Percentiles rank a stretch among this genome's conserved stretches.
Conservation (phyloP, 176 grass and related monocot species). For the Neostapfia colusana region DNA sequence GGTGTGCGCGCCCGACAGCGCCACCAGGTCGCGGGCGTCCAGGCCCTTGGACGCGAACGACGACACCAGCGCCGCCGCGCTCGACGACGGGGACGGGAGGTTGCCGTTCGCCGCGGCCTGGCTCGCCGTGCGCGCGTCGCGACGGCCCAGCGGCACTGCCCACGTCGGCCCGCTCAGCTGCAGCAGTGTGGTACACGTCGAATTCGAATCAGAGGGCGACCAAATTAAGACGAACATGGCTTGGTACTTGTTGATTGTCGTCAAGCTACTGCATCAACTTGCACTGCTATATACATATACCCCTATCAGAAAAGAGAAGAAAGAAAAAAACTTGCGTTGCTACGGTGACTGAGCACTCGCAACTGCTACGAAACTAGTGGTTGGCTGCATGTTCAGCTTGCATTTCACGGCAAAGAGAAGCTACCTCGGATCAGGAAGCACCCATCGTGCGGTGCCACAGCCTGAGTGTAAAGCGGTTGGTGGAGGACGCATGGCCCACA, state of each 20-base stretch:
- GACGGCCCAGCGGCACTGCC: constrained; percentile 39
- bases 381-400: not conserved
- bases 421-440: constrained; percentile 26
- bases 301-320: too few species aligned
- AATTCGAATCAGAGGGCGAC: too few species aligned
- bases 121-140: constrained; percentile 33
- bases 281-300: too few species aligned
- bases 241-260: too few species aligned
- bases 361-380: not conserved
- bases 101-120: constrained; percentile 24
- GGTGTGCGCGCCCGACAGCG: constrained; percentile 64
- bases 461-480: constrained; percentile 1
- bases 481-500: not conserved
- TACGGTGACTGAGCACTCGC: not conserved
- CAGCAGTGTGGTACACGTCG: too few species aligned
- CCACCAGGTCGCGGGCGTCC: constrained; percentile 54
- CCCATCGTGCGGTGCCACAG: constrained; percentile 22
- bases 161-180: constrained; percentile 47
- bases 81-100: constrained; percentile 21
- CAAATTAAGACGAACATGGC: too few species aligned
- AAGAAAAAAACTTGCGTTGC: not conserved
- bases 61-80: too few species aligned
- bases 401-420: constrained; percentile 18
- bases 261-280: too few species aligned
- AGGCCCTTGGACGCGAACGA: constrained; percentile 48